These are phyloP conservation scores for Apophysomyces trapeziformis DNA, from an alignment of 371 early-diverging fungal genomes.

Conservation along the genomic window DNA sequence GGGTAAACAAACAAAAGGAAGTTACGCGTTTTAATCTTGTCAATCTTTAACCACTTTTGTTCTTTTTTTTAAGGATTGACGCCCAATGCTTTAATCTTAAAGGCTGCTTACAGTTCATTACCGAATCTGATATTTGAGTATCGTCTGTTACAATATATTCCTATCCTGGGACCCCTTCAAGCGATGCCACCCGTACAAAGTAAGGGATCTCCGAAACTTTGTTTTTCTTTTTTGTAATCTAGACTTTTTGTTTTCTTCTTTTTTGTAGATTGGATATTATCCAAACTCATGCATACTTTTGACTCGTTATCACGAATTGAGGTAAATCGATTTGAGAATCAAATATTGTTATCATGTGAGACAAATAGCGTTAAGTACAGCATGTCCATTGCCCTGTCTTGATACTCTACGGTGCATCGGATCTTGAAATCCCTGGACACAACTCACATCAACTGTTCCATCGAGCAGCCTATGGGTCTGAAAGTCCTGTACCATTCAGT, in stretches of 20 bases:
- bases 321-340: conserved; percentile 22
- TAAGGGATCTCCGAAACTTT: conserved; percentile 19
- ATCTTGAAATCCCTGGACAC: conserved; percentile 44
- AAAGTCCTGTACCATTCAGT: conserved; percentile 10
- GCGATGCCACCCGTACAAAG: conserved; percentile 36
- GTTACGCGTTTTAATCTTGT: neutral
- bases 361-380: conserved; percentile 20
- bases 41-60: neutral
- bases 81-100: conserved; percentile 43
- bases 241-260: too few relatives aligned
- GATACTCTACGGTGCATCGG: conserved; percentile 37
- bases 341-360: neutral
- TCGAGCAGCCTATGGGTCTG: conserved; percentile 30
- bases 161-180: conserved; percentile 43
- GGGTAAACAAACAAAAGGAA: neutral
- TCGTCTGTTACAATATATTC: conserved; percentile 31
- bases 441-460: conserved; percentile 46
- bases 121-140: conserved; percentile 49
- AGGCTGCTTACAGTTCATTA: conserved; percentile 51
- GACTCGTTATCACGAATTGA: conserved; percentile 46
- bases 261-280: conserved; percentile 35
- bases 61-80: conserved; percentile 25
- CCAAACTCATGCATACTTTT: conserved; percentile 38
- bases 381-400: conserved; percentile 41
- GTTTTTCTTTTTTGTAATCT: conserved; percentile 5